Evolutionary conservation across 306 rosid genomes (phyloP).

Genomic region (Dicorynia guianensis): DNA sequence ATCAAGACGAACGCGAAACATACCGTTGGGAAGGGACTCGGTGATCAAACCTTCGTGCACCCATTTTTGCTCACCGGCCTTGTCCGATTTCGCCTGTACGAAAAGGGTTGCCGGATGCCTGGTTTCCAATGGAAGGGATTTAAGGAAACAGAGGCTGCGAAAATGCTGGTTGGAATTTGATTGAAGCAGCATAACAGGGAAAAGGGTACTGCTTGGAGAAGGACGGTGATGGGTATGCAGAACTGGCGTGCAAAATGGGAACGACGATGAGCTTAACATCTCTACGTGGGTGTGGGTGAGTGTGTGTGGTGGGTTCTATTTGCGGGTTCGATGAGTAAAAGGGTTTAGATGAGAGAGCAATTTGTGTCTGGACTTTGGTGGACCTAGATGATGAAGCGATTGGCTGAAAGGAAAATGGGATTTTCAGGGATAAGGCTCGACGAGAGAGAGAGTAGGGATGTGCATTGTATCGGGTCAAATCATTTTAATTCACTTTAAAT

Average conservation of each 20-base stretch:
- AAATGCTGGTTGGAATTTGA: background rate
- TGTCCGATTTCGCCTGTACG: constrained; percentile 46
- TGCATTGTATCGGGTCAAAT: too few species aligned
- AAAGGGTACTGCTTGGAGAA: background rate
- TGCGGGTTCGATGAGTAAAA: background rate
- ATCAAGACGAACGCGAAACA: constrained; percentile 62
- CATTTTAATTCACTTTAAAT: too few species aligned
- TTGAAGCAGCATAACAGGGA: background rate
- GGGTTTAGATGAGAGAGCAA: background rate
- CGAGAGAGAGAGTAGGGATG: background rate
- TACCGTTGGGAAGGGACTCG: constrained; percentile 62
- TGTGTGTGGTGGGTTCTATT: too few species aligned
- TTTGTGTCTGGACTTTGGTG: background rate
- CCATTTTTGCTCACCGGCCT: constrained; percentile 58
- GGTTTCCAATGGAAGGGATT: constrained; percentile 17
- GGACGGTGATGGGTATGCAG: constrained; percentile 21
- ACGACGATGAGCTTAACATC: constrained; percentile 39
- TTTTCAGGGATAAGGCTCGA: constrained; percentile 12
- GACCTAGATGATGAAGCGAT: background rate
- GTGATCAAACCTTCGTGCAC: constrained; percentile 58
- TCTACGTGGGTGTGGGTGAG: background rate
- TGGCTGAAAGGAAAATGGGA: background rate
- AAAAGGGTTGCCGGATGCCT: background rate
- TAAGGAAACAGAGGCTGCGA: constrained; percentile 40
- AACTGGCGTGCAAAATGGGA: constrained; percentile 36